Base-by-base conservation (phyloP, 2,329 filamentous ascomycete genomes). In the Gliomastix tumulicola region DNA sequence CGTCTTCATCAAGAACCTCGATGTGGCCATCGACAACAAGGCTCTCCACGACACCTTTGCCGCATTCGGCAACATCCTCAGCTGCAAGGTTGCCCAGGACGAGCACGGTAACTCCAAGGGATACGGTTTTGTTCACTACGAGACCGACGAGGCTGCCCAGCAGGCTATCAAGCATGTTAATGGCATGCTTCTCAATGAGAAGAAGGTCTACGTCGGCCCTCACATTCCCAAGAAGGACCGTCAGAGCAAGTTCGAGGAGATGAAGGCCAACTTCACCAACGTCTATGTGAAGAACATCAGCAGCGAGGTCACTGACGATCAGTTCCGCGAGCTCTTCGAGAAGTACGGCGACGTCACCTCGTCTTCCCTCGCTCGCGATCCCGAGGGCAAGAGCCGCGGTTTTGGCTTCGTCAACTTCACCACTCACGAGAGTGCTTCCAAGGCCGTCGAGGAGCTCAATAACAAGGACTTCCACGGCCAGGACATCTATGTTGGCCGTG, bases 221-320 rank as follows among this genome's bases (percentile, higher is more conserved):
- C 92, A 98, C 71, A 97, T 98, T 56, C 89, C 92, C 63, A 97
- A 97, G 84, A 97, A 97, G 79, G 92, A 98, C 61, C 90, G 92
- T 55, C 92, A 97, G 79, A 95, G 88, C 87, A 98, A 98, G 74
- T 97, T 97, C 54, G 92, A 98, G 74, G 92, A 98, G 77, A 98
- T 98, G 90, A 98, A 98, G 83, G 92, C 92, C 66, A 98, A 98
- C 77, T 98, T 94, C 78, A 98, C 92, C 74, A 98, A 98, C 66
- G 82, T 98, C 66, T 98, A 98, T 71, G 87, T 98, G 72, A 98
- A 98, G 82, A 98, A 98, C 73, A 84, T 98, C 52, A 79, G 82
- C 54, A 56, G 69, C 23, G 90, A 96, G 34, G 86, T 83, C 46
- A 84, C 79, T 41, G 92, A 98, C 44, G 89, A 97, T 8, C 84